phyloP scores from a whole-genome alignment of 495 filamentous ascomycete genomes.

The Penicillium riverlandense region DNA sequence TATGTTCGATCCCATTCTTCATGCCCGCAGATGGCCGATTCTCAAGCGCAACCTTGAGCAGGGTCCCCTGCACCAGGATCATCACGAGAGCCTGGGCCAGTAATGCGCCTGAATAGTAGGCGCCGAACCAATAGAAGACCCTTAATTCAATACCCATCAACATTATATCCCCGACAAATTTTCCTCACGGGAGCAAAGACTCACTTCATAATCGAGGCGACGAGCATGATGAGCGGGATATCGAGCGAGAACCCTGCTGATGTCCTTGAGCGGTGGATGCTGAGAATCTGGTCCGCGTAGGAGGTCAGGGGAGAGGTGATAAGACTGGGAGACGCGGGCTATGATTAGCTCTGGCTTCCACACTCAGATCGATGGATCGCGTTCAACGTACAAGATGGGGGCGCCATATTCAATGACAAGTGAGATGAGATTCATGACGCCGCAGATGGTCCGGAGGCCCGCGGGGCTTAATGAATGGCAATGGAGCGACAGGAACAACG shows the following conservation, averaged over 20 bases:
- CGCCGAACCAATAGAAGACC: conserved; percentile 92
- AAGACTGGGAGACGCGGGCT: conserved; percentile 36
- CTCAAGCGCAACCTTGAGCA: conserved; percentile 86
- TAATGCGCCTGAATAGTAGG: conserved; percentile 70
- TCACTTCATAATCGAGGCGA: conserved; percentile 85
- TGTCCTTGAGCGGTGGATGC: conserved; percentile 72
- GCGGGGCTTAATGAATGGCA: neutral
- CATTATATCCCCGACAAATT: too few species aligned
- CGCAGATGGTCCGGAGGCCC: conserved; percentile 4
- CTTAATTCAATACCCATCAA: conserved; percentile 26
- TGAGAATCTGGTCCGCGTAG: conserved; percentile 86
- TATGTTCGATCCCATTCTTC: conserved; percentile 44
- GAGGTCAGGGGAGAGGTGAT: conserved; percentile 78
- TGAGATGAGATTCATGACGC: conserved; percentile 33
- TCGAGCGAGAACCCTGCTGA: conserved; percentile 86
- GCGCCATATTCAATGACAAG: conserved; percentile 40
- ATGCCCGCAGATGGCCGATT: conserved; percentile 65
- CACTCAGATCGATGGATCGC: neutral
- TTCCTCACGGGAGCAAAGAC: conserved; percentile 8
- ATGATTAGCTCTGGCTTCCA: neutral
- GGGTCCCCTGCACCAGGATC: conserved; percentile 70
- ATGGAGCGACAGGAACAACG: neutral
- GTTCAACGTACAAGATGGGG: conserved; percentile 32
- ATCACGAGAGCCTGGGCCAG: conserved; percentile 83
- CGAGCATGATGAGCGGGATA: conserved; percentile 96